These are phyloP conservation scores for Moesziomyces parantarcticus DNA, from an alignment of 1,284 basidiomycete genomes.

Conservation along the genomic window DNA sequence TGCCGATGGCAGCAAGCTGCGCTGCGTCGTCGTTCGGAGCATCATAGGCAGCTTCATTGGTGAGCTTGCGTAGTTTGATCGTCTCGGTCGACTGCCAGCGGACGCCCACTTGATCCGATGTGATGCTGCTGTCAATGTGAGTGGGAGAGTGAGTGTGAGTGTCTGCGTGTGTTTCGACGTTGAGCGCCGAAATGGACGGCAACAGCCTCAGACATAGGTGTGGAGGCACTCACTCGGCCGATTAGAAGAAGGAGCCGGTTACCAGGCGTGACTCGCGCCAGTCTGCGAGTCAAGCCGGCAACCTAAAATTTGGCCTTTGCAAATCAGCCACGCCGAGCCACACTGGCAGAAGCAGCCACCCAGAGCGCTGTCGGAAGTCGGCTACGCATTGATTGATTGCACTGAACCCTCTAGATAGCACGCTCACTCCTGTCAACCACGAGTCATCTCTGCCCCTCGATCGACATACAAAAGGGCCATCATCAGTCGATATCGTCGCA, in stretches of 20 bases:
- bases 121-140: not conserved
- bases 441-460: not conserved
- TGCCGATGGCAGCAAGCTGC: slow-evolving; percentile 9
- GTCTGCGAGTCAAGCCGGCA: slow-evolving; percentile 14
- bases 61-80: not conserved
- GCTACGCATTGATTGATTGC: not conserved
- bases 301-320: slow-evolving; percentile 18
- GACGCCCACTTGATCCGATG: not conserved
- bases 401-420: not conserved
- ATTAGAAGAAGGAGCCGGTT: slow-evolving; percentile 31
- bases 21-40: slow-evolving; percentile 42
- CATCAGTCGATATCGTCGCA: no score
- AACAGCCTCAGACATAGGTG: not conserved
- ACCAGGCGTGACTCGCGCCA: slow-evolving; percentile 20
- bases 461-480: not conserved
- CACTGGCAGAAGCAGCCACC: no score
- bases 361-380: not conserved
- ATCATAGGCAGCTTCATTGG: slow-evolving; percentile 35
- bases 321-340: not conserved
- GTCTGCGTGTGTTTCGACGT: not conserved
- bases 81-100: no score
- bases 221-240: slow-evolving; percentile 30
- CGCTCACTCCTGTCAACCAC: not conserved
- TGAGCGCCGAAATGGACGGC: not conserved
- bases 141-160: no score